phyloP scores from a whole-genome alignment of 73 alveolate species.

The Paraurostyla sp. region DNA sequence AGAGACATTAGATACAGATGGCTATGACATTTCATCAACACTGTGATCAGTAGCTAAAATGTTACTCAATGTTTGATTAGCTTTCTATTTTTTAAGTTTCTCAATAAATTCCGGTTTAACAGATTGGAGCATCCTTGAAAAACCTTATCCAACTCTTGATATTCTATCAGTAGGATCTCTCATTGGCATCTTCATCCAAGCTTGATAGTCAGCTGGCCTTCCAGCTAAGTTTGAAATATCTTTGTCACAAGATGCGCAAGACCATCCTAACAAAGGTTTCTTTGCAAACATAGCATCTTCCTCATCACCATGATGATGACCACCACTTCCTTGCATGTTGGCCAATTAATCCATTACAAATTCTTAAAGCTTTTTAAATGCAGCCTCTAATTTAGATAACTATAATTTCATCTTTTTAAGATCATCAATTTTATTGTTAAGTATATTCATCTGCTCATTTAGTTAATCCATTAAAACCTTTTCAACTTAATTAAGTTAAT shows the following conservation, averaged over 20 bases:
- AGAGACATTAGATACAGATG: background rate
- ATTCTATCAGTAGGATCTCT: constrained; percentile 73
- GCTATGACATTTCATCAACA: background rate
- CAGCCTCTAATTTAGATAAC: constrained; percentile 24
- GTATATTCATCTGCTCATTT: constrained; percentile 5
- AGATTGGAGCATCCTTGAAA: background rate
- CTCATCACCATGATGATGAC: constrained; percentile 62
- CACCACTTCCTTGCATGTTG: constrained; percentile 23
- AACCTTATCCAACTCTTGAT: constrained; percentile 34
- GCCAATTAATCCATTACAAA: constrained; percentile 77
- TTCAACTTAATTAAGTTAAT: background rate
- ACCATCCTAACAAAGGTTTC: constrained; percentile 91
- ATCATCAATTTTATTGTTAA: constrained; percentile 36
- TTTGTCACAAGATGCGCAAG: constrained; percentile 96
- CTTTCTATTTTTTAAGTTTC: background rate
- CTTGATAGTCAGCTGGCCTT: constrained; percentile 75
- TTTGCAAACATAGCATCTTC: constrained; percentile 93
- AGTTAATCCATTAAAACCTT: constrained; percentile 6
- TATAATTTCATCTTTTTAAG: background rate
- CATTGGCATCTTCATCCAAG: constrained; percentile 90
- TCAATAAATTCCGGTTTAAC: constrained; percentile 21
- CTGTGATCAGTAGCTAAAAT: background rate
- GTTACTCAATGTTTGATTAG: background rate
- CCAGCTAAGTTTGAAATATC: constrained; percentile 76
- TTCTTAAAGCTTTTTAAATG: constrained; percentile 77